A percentile compares a stretch with the other conserved stretches of the same genome.
phyloP scores from a whole-genome alignment of 1,284 basidiomycete genomes.

The Pseudozyma hubeiensis region DNA sequence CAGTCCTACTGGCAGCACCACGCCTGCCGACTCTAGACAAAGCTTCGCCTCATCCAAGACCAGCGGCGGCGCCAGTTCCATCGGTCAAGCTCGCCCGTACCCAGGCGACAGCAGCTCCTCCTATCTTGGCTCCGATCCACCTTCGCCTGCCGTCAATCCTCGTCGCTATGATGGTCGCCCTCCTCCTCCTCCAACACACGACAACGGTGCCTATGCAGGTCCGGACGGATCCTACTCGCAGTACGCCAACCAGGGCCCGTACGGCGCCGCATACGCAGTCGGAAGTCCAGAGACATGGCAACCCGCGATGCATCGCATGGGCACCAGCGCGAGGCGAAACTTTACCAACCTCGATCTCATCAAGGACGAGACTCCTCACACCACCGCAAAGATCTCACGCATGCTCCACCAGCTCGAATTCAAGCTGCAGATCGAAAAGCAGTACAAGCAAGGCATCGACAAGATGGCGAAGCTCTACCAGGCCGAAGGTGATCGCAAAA shows the following conservation, averaged over 20 bases:
- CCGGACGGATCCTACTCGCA: conserved; percentile 41
- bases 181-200: conserved; percentile 32
- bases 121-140: conserved; percentile 41
- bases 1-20: conserved; percentile 39
- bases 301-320: conserved; percentile 57
- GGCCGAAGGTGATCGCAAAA: conserved; percentile 88
- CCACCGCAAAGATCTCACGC: conserved; percentile 93
- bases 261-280: conserved; percentile 23
- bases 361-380: conserved; percentile 96
- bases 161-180: conserved; percentile 51
- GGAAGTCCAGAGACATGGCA: conserved; percentile 47
- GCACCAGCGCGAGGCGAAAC: conserved; percentile 58
- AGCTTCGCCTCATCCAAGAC: conserved; percentile 46
- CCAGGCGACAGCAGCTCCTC: conserved; percentile 55
- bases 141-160: conserved; percentile 43
- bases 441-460: conserved; percentile 98
- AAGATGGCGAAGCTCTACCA: conserved; percentile 93
- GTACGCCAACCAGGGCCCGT: conserved; percentile 46
- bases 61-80: conserved; percentile 21
- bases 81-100: conserved; percentile 27
- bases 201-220: conserved; percentile 3
- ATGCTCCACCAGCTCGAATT: conserved; percentile 99
- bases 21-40: conserved; percentile 31
- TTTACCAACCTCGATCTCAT: conserved; percentile 78
- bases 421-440: conserved; percentile 97